A percentile compares a stretch with the other conserved stretches of the same genome.
phyloP scores from a whole-genome alignment of 805 yeast genomes.

The Candida wancherniae region DNA sequence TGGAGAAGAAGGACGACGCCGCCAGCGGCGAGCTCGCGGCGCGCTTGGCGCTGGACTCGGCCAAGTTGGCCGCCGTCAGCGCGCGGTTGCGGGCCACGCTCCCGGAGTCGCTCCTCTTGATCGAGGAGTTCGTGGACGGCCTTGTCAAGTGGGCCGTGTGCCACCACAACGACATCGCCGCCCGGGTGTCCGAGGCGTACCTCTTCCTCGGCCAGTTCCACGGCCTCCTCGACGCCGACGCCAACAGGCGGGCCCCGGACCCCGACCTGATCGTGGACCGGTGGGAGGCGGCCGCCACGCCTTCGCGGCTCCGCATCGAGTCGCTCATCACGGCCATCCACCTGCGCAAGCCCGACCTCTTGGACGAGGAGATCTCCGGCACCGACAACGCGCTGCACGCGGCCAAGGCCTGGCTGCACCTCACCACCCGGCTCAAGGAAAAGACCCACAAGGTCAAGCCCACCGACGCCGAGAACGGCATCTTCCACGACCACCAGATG shows the following conservation, averaged over 20 bases:
- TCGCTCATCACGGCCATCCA: conserved; percentile 25
- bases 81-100: conserved; percentile 34
- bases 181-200: conserved; percentile 27
- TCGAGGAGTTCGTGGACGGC: conserved; percentile 47
- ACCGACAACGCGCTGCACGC: conserved; percentile 21
- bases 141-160: conserved; percentile 35
- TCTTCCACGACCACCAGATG: conserved; percentile 26
- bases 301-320: conserved; percentile 36
- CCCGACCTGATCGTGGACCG: conserved; percentile 23
- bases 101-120: conserved; percentile 42
- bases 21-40: conserved; percentile 29
- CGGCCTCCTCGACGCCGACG: conserved; percentile 30
- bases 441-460: conserved; percentile 24
- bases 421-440: conserved; percentile 18
- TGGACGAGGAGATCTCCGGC: conserved; percentile 33
- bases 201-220: conserved; percentile 23
- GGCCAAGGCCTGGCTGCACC: conserved; percentile 26
- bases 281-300: conserved; percentile 37
- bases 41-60: conserved; percentile 25
- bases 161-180: conserved; percentile 33
- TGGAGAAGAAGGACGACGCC: conserved; percentile 34
- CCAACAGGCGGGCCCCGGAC: neutral
- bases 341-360: conserved; percentile 33
- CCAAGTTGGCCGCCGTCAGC: conserved; percentile 28
- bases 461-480: conserved; percentile 26